These are phyloP conservation scores for Cryptomeria japonica DNA, from an alignment of 75 land plant species.

Conservation along the genomic window DNA sequence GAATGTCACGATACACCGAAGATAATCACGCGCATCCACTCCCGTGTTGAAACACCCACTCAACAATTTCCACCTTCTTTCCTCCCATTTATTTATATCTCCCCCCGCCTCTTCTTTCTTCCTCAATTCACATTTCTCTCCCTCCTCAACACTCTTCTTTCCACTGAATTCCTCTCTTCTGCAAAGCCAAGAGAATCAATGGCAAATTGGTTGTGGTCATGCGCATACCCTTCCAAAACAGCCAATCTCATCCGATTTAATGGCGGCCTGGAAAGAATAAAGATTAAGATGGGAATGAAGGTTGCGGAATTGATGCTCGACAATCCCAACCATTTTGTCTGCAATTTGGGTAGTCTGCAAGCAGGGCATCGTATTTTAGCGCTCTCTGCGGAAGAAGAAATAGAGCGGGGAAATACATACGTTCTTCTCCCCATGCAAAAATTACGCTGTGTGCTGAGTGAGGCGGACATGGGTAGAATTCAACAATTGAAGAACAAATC, in stretches of 20 bases:
- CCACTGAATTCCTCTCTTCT: no score
- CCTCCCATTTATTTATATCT: no score
- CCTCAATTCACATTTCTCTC: no score
- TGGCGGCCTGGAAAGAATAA: conserved; percentile 30
- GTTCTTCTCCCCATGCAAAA: conserved; percentile 60
- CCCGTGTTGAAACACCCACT: no score
- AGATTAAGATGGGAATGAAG: conserved; percentile 19
- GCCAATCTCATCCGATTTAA: conserved; percentile 9
- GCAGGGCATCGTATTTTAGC: conserved; percentile 39
- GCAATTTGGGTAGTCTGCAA: conserved; percentile 34
- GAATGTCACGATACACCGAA: no score
- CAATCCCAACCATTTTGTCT: conserved; percentile 52
- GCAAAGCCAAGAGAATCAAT: background rate
- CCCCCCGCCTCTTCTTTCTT: no score
- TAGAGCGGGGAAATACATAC: conserved; percentile 36
- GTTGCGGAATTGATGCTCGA: conserved; percentile 64
- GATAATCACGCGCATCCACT: no score
- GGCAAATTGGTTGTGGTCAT: background rate
- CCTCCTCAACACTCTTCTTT: no score
- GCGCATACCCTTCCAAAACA: background rate
- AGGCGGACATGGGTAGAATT: conserved; percentile 23
- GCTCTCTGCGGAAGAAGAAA: conserved; percentile 42
- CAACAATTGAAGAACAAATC: no score
- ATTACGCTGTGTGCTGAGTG: conserved; percentile 43
- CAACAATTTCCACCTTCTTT: no score